Conservation (phyloP, 129 eudicot species). For the Glebionis coronaria region DNA sequence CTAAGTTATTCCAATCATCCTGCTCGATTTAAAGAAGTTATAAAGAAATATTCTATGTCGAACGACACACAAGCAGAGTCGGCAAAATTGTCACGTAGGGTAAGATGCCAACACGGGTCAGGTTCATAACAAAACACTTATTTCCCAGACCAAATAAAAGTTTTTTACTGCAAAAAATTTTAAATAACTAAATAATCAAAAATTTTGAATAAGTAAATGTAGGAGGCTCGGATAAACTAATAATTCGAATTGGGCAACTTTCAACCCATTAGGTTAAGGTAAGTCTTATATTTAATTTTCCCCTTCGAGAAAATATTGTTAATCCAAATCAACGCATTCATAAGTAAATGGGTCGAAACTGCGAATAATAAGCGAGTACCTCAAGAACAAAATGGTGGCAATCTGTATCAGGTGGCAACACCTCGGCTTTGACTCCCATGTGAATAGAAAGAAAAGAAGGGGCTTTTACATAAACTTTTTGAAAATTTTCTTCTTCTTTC, state of each 20-base stretch:
- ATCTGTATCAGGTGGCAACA: conserved; percentile 88
- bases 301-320: background rate
- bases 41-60: background rate
- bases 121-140: background rate
- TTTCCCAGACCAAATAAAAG: background rate
- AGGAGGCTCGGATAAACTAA: background rate
- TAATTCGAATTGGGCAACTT: background rate
- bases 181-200: no score
- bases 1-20: conserved; percentile 86
- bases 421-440: conserved; percentile 88
- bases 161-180: no score
- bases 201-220: background rate
- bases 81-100: background rate
- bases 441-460: conserved; percentile 98
- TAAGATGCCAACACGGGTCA: background rate
- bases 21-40: conserved; percentile 16
- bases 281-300: background rate
- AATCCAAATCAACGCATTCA: background rate
- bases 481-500: conserved; percentile 86
- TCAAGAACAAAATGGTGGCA: conserved; percentile 98
- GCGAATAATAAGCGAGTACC: conserved; percentile 39
- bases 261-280: background rate
- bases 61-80: conserved; percentile 1
- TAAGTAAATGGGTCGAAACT: background rate
- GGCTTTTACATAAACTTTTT: conserved; percentile 84